Evolutionary conservation across 352 stramenopile genomes (phyloP), one percentile per base, ranked within the genome.

Genomic region (Aphanomyces astaci): DNA sequence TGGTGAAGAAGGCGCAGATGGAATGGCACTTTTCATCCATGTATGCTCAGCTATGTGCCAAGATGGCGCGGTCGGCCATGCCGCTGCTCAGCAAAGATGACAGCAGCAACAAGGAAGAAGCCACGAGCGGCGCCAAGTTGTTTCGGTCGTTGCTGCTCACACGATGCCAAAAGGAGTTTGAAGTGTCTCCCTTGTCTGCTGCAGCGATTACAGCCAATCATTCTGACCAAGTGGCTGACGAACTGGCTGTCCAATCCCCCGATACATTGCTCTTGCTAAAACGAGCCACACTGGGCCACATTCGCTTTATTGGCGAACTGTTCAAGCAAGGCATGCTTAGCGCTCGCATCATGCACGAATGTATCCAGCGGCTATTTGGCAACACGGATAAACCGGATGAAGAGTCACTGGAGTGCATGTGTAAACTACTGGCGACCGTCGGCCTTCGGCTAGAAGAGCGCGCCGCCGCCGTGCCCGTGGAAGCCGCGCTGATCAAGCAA

Each of bases 21-120:
- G 94, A 99, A 76, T 95, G 92, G 75, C 96, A 98, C 75, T 99
- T 99, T 73, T 87, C 86, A 22, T 89, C 87, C 27, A 98, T 99
- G 91, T 99, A 99, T 71, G 96, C 94, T 15, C 82, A 95, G 70
- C 78, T 99, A 5, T 98, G 94, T 71, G 79, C 84, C 7, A 97
- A 96, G 60, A 87, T 98, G 59, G 78, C 88, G 10, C 84, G 87
- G 63, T 94, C 90, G 33, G 84, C 87, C 39, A 90, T 95, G 80
- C 78, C 84, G 4, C 77, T 78, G 3, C 81, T 95, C 45, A n/a
- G n/a, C n/a, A n/a, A n/a, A n/a, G 84, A 32, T 88, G 9, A 77
- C 95, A 48, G 78, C 36, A 15, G 7, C 36, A 15, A 43, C 7
- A 43, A 82, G 28, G 78, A 76, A 45, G 76, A 81, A 45, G 85